Percentiles rank a stretch among this genome's conserved stretches.
Conservation (phyloP, 768 basidiomycete genomes). For the Tricholoma flavovirens region DNA sequence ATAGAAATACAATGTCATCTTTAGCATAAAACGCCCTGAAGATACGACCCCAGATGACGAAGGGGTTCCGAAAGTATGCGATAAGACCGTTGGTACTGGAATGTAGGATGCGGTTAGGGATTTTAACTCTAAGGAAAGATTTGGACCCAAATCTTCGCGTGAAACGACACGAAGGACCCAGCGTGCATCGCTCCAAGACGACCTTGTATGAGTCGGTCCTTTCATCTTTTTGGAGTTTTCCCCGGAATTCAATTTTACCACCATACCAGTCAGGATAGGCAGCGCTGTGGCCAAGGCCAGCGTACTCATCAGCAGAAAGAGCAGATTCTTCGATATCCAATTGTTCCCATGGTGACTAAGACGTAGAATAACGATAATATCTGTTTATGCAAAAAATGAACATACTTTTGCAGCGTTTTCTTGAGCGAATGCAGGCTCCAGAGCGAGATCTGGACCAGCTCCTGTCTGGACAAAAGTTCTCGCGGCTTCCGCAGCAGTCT, state of each 20-base stretch:
- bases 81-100: constrained; percentile 25
- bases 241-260: constrained; percentile 53
- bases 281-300: constrained; percentile 38
- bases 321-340: constrained; percentile 49
- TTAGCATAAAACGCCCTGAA: constrained; percentile 60
- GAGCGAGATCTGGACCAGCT: background rate
- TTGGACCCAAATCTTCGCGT: constrained; percentile 59
- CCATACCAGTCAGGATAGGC: constrained; percentile 47
- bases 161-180: constrained; percentile 54
- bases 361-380: background rate
- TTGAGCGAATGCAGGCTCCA: constrained; percentile 29
- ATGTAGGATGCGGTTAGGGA: constrained; percentile 30
- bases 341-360: constrained; percentile 57
- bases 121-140: constrained; percentile 46
- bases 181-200: constrained; percentile 39
- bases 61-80: constrained; percentile 41
- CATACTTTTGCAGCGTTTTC: constrained; percentile 30
- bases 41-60: constrained; percentile 48
- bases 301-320: constrained; percentile 25
- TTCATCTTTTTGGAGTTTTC: constrained; percentile 23
- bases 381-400: background rate
- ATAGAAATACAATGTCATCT: constrained; percentile 49
- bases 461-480: constrained; percentile 7
- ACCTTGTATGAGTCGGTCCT: constrained; percentile 28
- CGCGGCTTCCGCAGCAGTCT: constrained; percentile 23